Evolutionary conservation across 2,329 filamentous ascomycete species (phyloP).

Genomic region (Phyllosticta capitalensis): DNA sequence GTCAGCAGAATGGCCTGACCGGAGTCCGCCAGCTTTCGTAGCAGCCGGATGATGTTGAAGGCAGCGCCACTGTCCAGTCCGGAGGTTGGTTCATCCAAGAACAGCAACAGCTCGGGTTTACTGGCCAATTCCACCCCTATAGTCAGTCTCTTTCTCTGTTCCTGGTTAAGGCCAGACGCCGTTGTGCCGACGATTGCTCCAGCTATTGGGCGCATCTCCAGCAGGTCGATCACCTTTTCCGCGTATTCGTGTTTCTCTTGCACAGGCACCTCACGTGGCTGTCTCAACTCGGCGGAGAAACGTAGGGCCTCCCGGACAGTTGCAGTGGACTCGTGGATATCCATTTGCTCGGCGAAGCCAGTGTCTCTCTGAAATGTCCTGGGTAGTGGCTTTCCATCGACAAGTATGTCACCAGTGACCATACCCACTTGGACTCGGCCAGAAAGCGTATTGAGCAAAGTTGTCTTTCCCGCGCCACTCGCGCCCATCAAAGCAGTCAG

Average conservation of each 20-base stretch:
- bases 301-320: conserved; percentile 58
- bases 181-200: conserved; percentile 53
- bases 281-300: conserved; percentile 57
- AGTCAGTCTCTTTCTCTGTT: conserved; percentile 62
- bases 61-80: conserved; percentile 58
- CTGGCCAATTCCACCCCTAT: conserved; percentile 62
- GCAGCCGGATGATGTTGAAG: conserved; percentile 54
- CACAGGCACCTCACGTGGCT: conserved; percentile 46
- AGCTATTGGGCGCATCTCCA: conserved; percentile 60
- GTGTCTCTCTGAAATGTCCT: conserved; percentile 43
- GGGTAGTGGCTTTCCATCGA: conserved; percentile 29
- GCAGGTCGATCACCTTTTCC: conserved; percentile 51
- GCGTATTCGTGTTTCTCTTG: conserved; percentile 59
- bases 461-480: conserved; percentile 47
- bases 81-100: conserved; percentile 61
- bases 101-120: conserved; percentile 57
- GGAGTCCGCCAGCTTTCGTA: conserved; percentile 55
- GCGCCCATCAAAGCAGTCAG: conserved; percentile 75
- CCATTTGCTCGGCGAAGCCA: conserved; percentile 53
- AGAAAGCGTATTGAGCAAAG: conserved; percentile 30
- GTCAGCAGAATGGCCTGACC: conserved; percentile 61
- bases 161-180: conserved; percentile 44
- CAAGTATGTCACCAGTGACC: conserved; percentile 36
- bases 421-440: conserved; percentile 38
- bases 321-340: conserved; percentile 56